Conservation (phyloP, 1,284 basidiomycete genomes). For the Ustilago loliicola region DNA sequence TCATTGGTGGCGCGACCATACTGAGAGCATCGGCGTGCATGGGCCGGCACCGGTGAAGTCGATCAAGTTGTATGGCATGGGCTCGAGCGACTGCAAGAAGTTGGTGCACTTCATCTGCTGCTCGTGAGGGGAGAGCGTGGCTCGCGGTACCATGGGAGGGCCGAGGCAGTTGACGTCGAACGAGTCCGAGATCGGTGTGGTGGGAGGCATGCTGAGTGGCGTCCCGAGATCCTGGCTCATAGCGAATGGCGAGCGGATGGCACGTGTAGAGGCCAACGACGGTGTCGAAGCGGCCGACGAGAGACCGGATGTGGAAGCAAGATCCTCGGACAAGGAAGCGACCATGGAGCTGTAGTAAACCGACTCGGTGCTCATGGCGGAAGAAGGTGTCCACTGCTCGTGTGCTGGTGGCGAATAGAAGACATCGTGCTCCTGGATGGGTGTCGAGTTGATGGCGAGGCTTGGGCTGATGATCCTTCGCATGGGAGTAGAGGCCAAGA, state of each 20-base stretch:
- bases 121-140: conserved; percentile 44
- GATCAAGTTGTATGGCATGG: conserved; percentile 44
- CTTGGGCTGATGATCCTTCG: conserved; percentile 55
- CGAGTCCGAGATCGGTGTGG: conserved; percentile 47
- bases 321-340: conserved; percentile 41
- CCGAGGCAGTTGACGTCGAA: conserved; percentile 55
- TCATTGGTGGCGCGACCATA: conserved; percentile 41
- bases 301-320: conserved; percentile 33
- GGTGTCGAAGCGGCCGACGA: conserved; percentile 54
- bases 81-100: conserved; percentile 54
- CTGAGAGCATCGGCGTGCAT: conserved; percentile 17
- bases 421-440: conserved; percentile 49
- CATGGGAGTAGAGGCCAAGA: conserved; percentile 50
- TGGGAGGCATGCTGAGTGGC: conserved; percentile 50
- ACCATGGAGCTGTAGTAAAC: conserved; percentile 52
- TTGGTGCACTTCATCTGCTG: conserved; percentile 56
- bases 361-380: conserved; percentile 53
- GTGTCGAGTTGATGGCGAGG: conserved; percentile 54
- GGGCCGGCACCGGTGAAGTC: conserved; percentile 34
- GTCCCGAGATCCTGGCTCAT: conserved; percentile 53
- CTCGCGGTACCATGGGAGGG: conserved; percentile 48
- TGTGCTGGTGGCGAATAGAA: conserved; percentile 53
- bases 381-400: conserved; percentile 48
- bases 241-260: conserved; percentile 44
- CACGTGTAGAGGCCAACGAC: conserved; percentile 38